Evolutionary conservation across 805 yeast genomes (phyloP).

Genomic region (Metschnikowia arizonensis): DNA sequence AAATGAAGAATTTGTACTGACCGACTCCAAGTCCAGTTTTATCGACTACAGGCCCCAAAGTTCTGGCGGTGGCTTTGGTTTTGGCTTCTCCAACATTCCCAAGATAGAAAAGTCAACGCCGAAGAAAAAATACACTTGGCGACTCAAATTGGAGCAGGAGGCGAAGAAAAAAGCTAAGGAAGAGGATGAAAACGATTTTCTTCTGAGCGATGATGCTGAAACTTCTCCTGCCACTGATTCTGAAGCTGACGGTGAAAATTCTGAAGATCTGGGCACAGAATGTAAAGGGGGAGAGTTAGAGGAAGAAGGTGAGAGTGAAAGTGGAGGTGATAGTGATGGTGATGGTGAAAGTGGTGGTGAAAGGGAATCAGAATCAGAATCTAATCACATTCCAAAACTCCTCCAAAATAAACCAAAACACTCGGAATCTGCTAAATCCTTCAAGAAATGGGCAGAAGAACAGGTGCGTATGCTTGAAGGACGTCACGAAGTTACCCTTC

Average conservation of each 20-base stretch:
- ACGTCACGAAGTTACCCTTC: conserved; percentile 39
- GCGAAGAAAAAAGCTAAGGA: conserved; percentile 36
- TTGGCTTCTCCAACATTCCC: conserved; percentile 57
- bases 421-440: conserved; percentile 47
- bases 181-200: conserved; percentile 64
- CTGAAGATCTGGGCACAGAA: background rate
- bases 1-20: background rate
- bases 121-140: conserved; percentile 70
- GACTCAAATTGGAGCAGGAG: conserved; percentile 34
- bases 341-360: conserved; percentile 26
- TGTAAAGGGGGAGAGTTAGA: conserved; percentile 21
- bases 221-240: conserved; percentile 9
- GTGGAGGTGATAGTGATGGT: conserved; percentile 21
- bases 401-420: conserved; percentile 43
- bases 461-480: conserved; percentile 66
- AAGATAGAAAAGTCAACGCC: conserved; percentile 36
- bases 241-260: background rate
- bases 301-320: conserved; percentile 29
- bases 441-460: conserved; percentile 85
- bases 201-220: conserved; percentile 28
- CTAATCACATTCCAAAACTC: conserved; percentile 29
- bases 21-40: conserved; percentile 37
- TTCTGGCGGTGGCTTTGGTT: conserved; percentile 64
- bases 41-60: conserved; percentile 68
- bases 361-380: too few species aligned